A percentile compares a stretch with the other conserved stretches of the same genome.
Conservation (phyloP, 2,329 filamentous ascomycete genomes). For the Magnaporthiopsis rhizophila region DNA sequence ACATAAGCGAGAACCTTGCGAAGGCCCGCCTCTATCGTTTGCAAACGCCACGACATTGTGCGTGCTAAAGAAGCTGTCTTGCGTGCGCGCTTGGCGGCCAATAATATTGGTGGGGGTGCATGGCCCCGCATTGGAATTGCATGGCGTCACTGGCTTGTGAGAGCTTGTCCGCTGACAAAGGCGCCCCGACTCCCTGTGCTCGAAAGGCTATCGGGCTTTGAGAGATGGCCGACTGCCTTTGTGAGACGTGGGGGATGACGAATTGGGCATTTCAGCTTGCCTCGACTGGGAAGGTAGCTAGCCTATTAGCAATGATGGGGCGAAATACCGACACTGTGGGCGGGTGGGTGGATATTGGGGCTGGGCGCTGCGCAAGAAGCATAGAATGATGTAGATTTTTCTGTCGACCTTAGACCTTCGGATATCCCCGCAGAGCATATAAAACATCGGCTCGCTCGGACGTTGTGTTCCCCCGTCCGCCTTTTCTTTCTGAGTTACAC, state of each 20-base stretch:
- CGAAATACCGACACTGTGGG: background rate
- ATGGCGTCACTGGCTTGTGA: background rate
- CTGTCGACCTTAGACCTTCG: background rate
- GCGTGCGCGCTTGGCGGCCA: background rate
- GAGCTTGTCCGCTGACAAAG: background rate
- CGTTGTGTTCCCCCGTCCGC: background rate
- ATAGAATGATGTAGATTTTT: background rate
- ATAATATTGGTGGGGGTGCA: background rate
- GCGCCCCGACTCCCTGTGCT: background rate
- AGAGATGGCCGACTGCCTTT: background rate
- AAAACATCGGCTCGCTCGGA: background rate
- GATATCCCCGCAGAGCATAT: background rate
- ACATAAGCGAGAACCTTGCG: background rate
- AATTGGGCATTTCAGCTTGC: background rate
- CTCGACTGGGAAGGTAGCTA: background rate
- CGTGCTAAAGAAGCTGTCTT: background rate
- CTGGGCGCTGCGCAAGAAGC: background rate
- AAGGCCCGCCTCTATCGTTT: background rate
- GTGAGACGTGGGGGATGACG: background rate
- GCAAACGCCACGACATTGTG: background rate
- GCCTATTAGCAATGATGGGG: background rate
- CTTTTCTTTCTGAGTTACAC: background rate
- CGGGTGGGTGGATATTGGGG: background rate
- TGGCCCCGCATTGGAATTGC: background rate
- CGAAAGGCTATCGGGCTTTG: background rate